A percentile compares a stretch with the other conserved stretches of the same genome.
Evolutionary conservation across 164 flowering plant genomes (phyloP).

Genomic region (Annona squamosa): DNA sequence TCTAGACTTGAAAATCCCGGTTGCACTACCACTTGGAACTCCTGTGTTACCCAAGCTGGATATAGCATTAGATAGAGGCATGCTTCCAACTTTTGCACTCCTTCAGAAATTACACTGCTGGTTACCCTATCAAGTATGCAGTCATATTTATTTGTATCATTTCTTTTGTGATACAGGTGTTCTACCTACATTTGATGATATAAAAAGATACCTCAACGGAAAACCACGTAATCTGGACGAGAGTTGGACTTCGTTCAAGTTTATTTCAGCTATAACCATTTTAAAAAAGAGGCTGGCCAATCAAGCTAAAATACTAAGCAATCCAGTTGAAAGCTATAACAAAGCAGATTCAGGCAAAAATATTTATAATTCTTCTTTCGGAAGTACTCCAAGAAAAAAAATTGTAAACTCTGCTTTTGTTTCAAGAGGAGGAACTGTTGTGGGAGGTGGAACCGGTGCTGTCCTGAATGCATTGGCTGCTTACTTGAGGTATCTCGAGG

Average conservation of each 20-base stretch:
- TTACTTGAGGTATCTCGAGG: slow-evolving; percentile 74
- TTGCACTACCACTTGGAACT: slow-evolving; percentile 34
- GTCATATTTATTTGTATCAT: slow-evolving; percentile 4
- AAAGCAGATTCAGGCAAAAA: slow-evolving; percentile 13
- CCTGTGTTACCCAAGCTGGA: slow-evolving; percentile 32
- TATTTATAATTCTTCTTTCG: slow-evolving; percentile 9
- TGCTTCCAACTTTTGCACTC: slow-evolving; percentile 8
- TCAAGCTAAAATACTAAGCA: slow-evolving; percentile 9
- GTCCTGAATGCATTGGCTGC: slow-evolving; percentile 70
- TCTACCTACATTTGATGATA: slow-evolving; percentile 47
- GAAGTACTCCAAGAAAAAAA: slow-evolving; percentile 18
- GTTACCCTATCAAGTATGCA: neutral
- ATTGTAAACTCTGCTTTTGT: slow-evolving; percentile 34
- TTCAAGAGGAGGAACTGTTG: slow-evolving; percentile 36
- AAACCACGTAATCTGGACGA: slow-evolving; percentile 21
- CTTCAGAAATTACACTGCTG: neutral
- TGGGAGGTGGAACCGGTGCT: slow-evolving; percentile 54
- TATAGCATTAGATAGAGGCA: slow-evolving; percentile 56
- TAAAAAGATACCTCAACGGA: slow-evolving; percentile 39
- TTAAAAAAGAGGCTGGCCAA: slow-evolving; percentile 20
- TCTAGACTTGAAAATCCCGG: slow-evolving; percentile 32
- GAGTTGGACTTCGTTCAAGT: slow-evolving; percentile 36
- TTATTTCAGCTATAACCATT: slow-evolving; percentile 31
- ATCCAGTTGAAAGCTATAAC: slow-evolving; percentile 10
- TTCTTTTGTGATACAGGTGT: slow-evolving; percentile 37